Conservation (phyloP, 2,329 filamentous ascomycete species). For the Lecanosticta acicola region DNA sequence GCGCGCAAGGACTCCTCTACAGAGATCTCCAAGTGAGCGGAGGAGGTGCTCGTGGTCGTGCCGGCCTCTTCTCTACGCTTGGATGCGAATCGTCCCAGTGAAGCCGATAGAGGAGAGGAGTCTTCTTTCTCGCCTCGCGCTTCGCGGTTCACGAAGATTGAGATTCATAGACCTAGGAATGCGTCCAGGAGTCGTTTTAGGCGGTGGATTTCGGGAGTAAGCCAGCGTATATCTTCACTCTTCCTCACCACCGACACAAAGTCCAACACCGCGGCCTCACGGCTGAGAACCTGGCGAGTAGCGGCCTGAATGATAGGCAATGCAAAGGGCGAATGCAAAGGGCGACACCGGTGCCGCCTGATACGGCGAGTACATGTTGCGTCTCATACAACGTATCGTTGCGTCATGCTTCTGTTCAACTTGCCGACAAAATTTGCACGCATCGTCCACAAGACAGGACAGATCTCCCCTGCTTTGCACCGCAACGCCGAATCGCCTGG, state of each 20-base stretch:
- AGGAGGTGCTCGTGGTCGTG: not conserved
- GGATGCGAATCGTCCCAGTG: not conserved
- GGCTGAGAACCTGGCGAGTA: slow-evolving; percentile 26
- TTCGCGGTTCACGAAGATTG: slow-evolving; percentile 57
- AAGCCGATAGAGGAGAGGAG: not conserved
- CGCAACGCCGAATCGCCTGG: too few relatives aligned
- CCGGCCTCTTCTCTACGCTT: not conserved
- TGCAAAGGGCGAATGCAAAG: too few relatives aligned
- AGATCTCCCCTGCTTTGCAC: too few relatives aligned
- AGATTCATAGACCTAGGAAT: slow-evolving; percentile 43
- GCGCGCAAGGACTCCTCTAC: slow-evolving; percentile 15
- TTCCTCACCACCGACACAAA: slow-evolving; percentile 62
- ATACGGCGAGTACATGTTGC: slow-evolving; percentile 30
- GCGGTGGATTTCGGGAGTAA: slow-evolving; percentile 50
- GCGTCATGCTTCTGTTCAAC: too few relatives aligned
- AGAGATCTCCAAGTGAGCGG: slow-evolving; percentile 1
- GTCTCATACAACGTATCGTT: too few relatives aligned
- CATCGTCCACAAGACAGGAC: too few relatives aligned
- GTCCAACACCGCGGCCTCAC: slow-evolving; percentile 41
- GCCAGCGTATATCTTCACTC: slow-evolving; percentile 52
- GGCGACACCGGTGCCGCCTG: slow-evolving; percentile 56
- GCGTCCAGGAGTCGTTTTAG: slow-evolving; percentile 40
- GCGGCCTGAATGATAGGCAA: slow-evolving; percentile 41
- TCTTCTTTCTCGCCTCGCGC: not conserved
- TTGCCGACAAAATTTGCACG: too few relatives aligned